Evolutionary conservation across 2,329 filamentous ascomycete species (phyloP).

Genomic region (Ceratocystiopsis minuta): DNA sequence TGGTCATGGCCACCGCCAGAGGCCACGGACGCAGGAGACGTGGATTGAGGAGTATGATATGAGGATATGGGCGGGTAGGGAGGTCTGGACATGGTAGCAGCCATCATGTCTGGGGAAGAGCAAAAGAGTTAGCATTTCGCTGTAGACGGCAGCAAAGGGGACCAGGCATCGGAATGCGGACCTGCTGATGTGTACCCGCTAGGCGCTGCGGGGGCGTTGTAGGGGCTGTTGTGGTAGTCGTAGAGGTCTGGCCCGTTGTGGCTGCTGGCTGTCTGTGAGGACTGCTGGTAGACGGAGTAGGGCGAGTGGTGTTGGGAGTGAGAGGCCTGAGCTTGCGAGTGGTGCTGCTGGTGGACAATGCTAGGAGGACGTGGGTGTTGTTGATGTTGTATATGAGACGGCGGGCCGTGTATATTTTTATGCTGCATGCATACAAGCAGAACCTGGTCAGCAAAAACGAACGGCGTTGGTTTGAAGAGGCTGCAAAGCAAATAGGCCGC

Average conservation of each 20-base stretch:
- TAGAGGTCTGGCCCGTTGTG: slow-evolving; percentile 56
- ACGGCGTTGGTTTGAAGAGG: neutral
- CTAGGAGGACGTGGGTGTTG: slow-evolving; percentile 40
- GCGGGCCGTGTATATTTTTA: slow-evolving; percentile 32
- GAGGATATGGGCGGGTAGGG: slow-evolving; percentile 64
- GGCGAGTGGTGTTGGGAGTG: slow-evolving; percentile 44
- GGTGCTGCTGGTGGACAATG: slow-evolving; percentile 53
- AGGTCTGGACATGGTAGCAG: slow-evolving; percentile 52
- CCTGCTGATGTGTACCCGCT: slow-evolving; percentile 78
- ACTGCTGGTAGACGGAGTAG: slow-evolving; percentile 55
- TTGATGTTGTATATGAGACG: slow-evolving; percentile 51
- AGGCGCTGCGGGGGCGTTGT: slow-evolving; percentile 64
- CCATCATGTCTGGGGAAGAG: slow-evolving; percentile 42
- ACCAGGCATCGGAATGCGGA: slow-evolving; percentile 17
- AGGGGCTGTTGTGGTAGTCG: slow-evolving; percentile 61
- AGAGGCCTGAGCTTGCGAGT: slow-evolving; percentile 21
- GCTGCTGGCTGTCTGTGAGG: slow-evolving; percentile 40
- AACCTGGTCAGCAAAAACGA: slow-evolving; percentile 16
- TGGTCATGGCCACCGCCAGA: slow-evolving; percentile 81
- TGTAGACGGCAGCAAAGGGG: neutral
- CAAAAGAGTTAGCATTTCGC: neutral
- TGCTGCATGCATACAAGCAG: slow-evolving; percentile 61
- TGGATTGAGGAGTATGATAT: slow-evolving; percentile 89
- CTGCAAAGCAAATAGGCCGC: neutral
- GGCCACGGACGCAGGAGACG: slow-evolving; percentile 82